Base-by-base conservation (phyloP, 768 basidiomycete genomes). In the Tricholoma furcatifolium region DNA sequence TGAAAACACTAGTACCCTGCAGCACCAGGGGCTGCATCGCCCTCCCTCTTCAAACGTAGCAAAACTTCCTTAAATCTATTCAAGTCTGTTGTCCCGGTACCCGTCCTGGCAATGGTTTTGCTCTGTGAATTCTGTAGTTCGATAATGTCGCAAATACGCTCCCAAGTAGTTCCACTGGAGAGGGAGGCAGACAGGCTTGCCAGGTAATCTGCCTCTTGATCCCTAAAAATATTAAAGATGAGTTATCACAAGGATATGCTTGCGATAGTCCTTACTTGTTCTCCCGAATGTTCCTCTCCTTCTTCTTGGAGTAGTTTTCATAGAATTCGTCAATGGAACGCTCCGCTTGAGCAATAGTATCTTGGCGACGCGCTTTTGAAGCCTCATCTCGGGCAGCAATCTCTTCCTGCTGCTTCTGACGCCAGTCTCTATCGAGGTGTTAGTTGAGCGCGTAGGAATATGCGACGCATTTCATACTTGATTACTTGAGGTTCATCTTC, bases 61-160 rank as follows among this genome's bases (percentile, higher is more conserved):
- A 99, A 73, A 41, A 98, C 88, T 66, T 99, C 96, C 72, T 93
- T 96, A 79, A 91, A 91, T 54, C 96, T 79, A 40, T 84, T 73
- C 34, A 98, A 76, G 64, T 99, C 96, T 2, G 91, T 93, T 34
- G 94, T 93, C 6, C 89, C 89, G 10, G 91, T 74, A 12, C 92
- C 92, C 30, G 89, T 82, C 41, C 93, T 83, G 15, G 94, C 87
- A 61, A 93, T 78, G 4, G 94, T 98, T 77, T 98, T 99, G 77
- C 91, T 94, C 70, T 98, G 93, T 50, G 94, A 97, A 68, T 98
- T 98, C 68, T 96, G 84, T 34, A 99, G 79, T 60, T 95, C 92
- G 56, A 97, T 71, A 46, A 85, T 71, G 23, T 85, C 84, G 65
- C 87, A 88, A 64, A 99, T 96, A 34, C 97, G 88, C 61, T 93